These are phyloP conservation scores for Neofusicoccum ribis DNA, from an alignment of 2,329 filamentous ascomycete species.

Conservation along the genomic window DNA sequence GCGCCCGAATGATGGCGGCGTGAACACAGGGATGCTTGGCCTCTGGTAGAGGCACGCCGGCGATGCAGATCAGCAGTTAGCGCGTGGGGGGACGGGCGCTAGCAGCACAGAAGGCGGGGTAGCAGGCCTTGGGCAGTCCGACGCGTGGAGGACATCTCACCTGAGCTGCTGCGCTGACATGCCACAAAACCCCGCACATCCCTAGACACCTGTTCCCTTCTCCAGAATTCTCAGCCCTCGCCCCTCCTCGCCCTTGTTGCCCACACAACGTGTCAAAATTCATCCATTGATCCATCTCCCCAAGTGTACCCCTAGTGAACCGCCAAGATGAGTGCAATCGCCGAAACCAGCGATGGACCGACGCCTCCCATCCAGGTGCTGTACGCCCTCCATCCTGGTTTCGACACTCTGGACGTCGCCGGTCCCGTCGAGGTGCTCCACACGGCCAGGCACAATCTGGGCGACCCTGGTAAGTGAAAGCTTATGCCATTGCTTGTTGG, in stretches of 20 bases:
- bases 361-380: conserved; percentile 58
- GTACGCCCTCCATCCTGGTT: conserved; percentile 57
- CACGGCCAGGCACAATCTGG: conserved; percentile 54
- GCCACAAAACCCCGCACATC: conserved; percentile 15
- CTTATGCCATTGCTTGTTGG: background rate
- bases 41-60: background rate
- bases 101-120: conserved; percentile 5
- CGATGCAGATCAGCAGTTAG: conserved; percentile 4
- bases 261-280: background rate
- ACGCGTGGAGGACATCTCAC: background rate
- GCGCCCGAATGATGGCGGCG: background rate
- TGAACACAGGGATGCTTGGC: background rate
- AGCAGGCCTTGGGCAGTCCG: background rate
- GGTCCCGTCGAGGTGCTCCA: conserved; percentile 61
- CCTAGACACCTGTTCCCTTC: background rate
- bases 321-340: conserved; percentile 49
- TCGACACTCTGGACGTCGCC: conserved; percentile 59
- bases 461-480: conserved; percentile 48
- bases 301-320: background rate
- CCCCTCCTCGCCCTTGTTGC: background rate
- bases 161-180: background rate
- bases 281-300: background rate
- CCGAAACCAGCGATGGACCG: conserved; percentile 37
- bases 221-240: background rate
- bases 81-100: conserved; percentile 12